phyloP scores from a whole-genome alignment of 139 green algal species.

The Zygnema circumcarinatum region DNA sequence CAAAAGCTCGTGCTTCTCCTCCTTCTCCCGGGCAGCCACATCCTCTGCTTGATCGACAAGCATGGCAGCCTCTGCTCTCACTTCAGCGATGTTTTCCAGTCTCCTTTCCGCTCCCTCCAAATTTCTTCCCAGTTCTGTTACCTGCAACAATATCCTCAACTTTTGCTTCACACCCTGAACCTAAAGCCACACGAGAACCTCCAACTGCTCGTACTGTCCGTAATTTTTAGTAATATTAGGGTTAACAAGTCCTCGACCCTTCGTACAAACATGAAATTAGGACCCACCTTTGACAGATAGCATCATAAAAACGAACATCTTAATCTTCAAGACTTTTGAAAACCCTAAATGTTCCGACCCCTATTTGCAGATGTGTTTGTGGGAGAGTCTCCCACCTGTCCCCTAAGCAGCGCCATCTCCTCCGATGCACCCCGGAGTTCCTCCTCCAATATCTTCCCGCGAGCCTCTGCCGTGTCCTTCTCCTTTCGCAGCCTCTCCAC shows the following conservation, averaged over 20 bases:
- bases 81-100: slow-evolving; percentile 11
- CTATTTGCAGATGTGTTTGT: too few species aligned
- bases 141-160: not conserved
- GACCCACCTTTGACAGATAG: too few species aligned
- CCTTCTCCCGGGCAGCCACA: not conserved
- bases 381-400: not conserved
- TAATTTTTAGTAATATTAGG: too few species aligned
- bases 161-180: too few species aligned
- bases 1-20: slow-evolving; percentile 1
- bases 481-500: not conserved
- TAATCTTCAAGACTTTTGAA: too few species aligned
- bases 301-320: too few species aligned
- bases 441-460: not conserved
- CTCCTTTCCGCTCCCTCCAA: slow-evolving; percentile 21
- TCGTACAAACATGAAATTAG: too few species aligned
- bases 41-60: slow-evolving; percentile 22
- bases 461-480: not conserved
- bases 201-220: too few species aligned
- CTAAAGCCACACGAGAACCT: too few species aligned
- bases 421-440: not conserved
- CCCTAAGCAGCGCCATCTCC: not conserved
- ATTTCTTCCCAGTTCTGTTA: not conserved
- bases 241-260: too few species aligned
- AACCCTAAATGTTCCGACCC: too few species aligned
- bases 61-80: slow-evolving; percentile 31